phyloP scores from a whole-genome alignment of 2,329 filamentous ascomycete genomes.

The Claviceps spartinae region DNA sequence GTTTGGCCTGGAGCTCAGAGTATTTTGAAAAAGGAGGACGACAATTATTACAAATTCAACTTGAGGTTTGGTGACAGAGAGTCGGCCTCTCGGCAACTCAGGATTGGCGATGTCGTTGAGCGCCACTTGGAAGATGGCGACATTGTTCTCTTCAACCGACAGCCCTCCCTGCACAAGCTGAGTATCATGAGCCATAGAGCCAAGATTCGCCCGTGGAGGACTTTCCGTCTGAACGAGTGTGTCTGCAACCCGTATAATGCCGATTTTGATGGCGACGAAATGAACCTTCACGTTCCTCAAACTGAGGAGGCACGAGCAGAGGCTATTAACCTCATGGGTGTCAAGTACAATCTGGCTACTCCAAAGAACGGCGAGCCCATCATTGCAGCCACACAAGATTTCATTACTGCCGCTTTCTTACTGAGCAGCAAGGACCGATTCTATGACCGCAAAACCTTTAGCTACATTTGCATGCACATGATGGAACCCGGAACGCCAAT shows the following conservation, averaged over 20 bases:
- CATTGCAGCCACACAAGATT: conserved; percentile 98
- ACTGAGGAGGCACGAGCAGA: conserved; percentile 94
- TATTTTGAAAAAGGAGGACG: conserved; percentile 58
- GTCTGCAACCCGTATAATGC: conserved; percentile 97
- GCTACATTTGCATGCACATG: conserved; percentile 89
- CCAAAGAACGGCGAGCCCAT: conserved; percentile 97
- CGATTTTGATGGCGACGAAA: conserved; percentile 97
- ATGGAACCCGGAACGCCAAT: conserved; percentile 64
- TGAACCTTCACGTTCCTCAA: conserved; percentile 97
- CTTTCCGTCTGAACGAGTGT: conserved; percentile 94
- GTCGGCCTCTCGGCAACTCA: conserved; percentile 56
- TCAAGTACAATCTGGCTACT: conserved; percentile 90
- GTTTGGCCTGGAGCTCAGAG: conserved; percentile 82
- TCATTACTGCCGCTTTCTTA: conserved; percentile 89
- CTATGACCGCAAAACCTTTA: conserved; percentile 77
- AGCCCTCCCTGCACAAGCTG: conserved; percentile 94
- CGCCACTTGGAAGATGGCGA: conserved; percentile 91
- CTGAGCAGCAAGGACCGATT: conserved; percentile 88
- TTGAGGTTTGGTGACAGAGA: neutral
- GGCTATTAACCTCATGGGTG: conserved; percentile 92
- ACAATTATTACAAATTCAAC: conserved; percentile 28
- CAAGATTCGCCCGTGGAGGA: conserved; percentile 88
- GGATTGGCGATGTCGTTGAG: conserved; percentile 80
- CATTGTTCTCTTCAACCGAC: conserved; percentile 93
- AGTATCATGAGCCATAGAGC: conserved; percentile 95